Conservation (phyloP, 768 basidiomycete species). For the Suillus subaureus region DNA sequence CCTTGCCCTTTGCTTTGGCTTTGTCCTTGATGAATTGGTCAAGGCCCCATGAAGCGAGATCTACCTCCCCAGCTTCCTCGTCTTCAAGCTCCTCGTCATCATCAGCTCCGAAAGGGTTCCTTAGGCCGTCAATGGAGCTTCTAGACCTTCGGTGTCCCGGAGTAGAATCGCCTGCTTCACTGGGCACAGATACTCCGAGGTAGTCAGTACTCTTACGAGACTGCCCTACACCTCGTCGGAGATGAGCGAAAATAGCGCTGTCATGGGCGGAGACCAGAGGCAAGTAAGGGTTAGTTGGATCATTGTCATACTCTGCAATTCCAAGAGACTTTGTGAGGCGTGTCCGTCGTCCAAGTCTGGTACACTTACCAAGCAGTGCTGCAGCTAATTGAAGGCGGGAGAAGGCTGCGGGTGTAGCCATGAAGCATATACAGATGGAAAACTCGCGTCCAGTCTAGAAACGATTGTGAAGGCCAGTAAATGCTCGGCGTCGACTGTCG, state of each 20-base stretch:
- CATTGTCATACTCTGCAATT: conserved; percentile 84
- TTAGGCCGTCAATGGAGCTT: conserved; percentile 62
- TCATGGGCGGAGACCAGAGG: conserved; percentile 72
- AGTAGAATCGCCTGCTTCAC: conserved; percentile 56
- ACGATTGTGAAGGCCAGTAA: background rate
- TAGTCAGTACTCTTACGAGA: conserved; percentile 62
- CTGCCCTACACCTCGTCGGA: conserved; percentile 47
- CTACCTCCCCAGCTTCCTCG: conserved; percentile 65
- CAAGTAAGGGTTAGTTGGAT: conserved; percentile 64
- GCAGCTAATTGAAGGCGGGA: conserved; percentile 88
- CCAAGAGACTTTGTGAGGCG: conserved; percentile 7
- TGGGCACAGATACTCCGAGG: conserved; percentile 68
- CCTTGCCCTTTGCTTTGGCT: conserved; percentile 44
- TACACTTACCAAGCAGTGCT: conserved; percentile 71
- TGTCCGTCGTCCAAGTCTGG: background rate
- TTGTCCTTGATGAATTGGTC: conserved; percentile 78
- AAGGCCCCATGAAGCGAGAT: conserved; percentile 83
- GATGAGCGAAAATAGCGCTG: conserved; percentile 84
- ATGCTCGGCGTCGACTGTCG: background rate
- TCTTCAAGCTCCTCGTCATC: conserved; percentile 53
- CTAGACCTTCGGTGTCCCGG: conserved; percentile 52
- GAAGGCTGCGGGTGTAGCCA: conserved; percentile 48
- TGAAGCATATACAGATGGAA: conserved; percentile 5
- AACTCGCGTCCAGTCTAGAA: background rate
- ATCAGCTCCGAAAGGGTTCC: conserved; percentile 76